Conservation (phyloP, 1,284 basidiomycete species). For the Athelia sp. region DNA sequence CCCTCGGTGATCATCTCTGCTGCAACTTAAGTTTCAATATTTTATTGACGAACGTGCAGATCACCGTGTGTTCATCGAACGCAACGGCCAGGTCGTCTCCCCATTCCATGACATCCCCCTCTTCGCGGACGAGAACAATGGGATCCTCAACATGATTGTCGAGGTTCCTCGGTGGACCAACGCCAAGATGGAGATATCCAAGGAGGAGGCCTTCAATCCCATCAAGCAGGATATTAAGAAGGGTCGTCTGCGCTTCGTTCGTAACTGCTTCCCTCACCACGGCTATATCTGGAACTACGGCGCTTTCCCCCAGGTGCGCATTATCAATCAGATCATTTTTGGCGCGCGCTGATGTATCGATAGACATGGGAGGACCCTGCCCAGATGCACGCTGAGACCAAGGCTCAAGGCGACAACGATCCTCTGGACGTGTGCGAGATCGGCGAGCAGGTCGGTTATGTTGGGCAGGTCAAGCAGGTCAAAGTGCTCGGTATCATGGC, state of each 20-base stretch:
- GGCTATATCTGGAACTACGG: constrained; percentile 99
- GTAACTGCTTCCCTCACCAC: constrained; percentile 99
- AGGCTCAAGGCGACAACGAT: constrained; percentile 99
- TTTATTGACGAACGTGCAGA: constrained; percentile 47
- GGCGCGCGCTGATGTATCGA: neutral
- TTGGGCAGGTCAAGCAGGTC: constrained; percentile 99
- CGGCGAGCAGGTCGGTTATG: constrained; percentile 96
- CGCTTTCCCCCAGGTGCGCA: constrained; percentile 86
- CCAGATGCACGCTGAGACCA: constrained; percentile 90
- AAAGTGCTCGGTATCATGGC: constrained; percentile 99
- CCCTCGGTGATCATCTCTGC: constrained; percentile 62
- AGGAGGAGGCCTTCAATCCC: constrained; percentile 96
- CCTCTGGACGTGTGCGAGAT: constrained; percentile 99
- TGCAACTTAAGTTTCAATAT: constrained; percentile 6
- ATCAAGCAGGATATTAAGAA: constrained; percentile 99
- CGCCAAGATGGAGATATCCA: constrained; percentile 98
- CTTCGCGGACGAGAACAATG: constrained; percentile 89
- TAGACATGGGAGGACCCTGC: constrained; percentile 99
- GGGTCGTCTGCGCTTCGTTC: constrained; percentile 94
- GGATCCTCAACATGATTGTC: constrained; percentile 97
- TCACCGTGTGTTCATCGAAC: constrained; percentile 93
- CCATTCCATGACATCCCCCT: constrained; percentile 96
- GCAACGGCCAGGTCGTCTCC: constrained; percentile 81
- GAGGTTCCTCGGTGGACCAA: constrained; percentile 99
- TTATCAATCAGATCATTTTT: neutral